Conservation (phyloP, 192 early-diverging fungal species). For the Backusella mclennaniae region DNA sequence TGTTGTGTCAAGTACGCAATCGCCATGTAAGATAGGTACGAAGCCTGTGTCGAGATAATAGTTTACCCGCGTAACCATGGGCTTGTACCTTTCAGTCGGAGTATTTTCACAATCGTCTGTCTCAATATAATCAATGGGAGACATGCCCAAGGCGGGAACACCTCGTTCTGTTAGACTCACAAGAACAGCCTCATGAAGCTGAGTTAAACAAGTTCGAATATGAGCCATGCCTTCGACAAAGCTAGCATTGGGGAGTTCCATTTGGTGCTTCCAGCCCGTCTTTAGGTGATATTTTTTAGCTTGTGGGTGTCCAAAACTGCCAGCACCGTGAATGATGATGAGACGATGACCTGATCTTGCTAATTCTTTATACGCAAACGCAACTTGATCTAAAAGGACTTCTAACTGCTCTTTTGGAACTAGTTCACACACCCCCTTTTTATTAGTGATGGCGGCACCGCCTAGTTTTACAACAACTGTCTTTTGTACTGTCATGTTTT, state of each 20-base stretch:
- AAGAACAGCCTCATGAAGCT: conserved; percentile 17
- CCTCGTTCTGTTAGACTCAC: neutral
- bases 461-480: conserved; percentile 26
- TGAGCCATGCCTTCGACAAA: conserved; percentile 8
- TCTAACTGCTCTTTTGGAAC: neutral
- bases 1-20: conserved; percentile 29
- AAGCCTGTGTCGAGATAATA: conserved; percentile 17
- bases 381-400: neutral
- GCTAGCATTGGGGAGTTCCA: neutral
- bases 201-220: conserved; percentile 10
- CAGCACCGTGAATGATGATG: conserved; percentile 37
- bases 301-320: conserved; percentile 41
- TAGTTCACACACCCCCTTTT: conserved; percentile 3
- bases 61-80: conserved; percentile 3
- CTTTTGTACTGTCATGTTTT: neutral
- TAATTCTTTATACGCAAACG: neutral
- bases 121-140: conserved; percentile 29
- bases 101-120: conserved; percentile 18
- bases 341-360: neutral
- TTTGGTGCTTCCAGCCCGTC: conserved; percentile 9
- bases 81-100: neutral
- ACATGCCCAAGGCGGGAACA: conserved; percentile 21
- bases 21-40: conserved; percentile 35
- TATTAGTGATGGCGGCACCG: conserved; percentile 29
- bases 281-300: conserved; percentile 34